Evolutionary conservation across 2,329 filamentous ascomycete genomes (phyloP), one percentile per base, ranked within the genome.

Genomic region (Drechslerella coelobrocha): DNA sequence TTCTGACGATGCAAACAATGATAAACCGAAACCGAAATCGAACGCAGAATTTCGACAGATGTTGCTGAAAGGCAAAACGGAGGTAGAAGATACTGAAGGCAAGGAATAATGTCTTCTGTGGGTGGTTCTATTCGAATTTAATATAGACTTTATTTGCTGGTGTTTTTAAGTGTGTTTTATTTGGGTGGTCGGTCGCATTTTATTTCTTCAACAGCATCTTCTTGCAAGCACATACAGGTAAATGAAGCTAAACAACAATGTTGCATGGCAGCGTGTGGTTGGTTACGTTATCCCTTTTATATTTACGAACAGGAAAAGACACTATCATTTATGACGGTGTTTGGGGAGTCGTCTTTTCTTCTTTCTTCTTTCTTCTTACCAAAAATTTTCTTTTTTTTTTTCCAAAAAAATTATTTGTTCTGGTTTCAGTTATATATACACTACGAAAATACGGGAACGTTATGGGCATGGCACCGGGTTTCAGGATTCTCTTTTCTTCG

Each of bases 11-110:
- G 56, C 78, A 75, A 26, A 74, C 61, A 75, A 61, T 80, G 78
- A 1, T 78, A 24, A 84, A 81, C 63, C 78, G 80, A 59, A 75
- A 29, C 78, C 59, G 9, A 75, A 73, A 66, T 73, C 74, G 27
- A 76, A 76, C 68, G 75, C 73, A 2, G 74, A 76, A 54, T 76
- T 76, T 24, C 73, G 74, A 65, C 72, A 72, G 21, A 74, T 76
- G 75, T 74, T 75, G 55, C 53, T 75, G 60, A 74, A 73, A 45
- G 62, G 51, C 10, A 69, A 69, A 29, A 57, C 57, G 21, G 55
- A 68, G 47, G 55, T 24, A 26, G 56, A 61, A 56, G 56, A 14
- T 14, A 39, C 12, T 2, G 27, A 34, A 37, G 50, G 9, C 3
- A 48, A 21, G 17, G 43, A 54, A 37, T 65, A 39, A 65, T 26